phyloP scores from a whole-genome alignment of 768 basidiomycete genomes.

The Rossbeevera mucosa region DNA sequence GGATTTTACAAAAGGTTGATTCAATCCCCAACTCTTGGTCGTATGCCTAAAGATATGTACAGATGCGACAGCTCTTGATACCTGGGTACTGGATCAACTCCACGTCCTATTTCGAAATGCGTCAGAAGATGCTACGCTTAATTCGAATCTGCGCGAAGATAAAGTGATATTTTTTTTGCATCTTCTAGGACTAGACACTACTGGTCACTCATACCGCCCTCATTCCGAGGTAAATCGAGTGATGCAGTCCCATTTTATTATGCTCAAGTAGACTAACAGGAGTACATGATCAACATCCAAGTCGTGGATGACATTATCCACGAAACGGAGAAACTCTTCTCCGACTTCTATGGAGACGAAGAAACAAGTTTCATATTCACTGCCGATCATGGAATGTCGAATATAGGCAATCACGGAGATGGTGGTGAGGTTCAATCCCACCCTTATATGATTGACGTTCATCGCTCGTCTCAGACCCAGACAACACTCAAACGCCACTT shows the following conservation, averaged over 20 bases:
- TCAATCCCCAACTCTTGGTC: not conserved
- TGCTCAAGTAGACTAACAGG: conserved; percentile 36
- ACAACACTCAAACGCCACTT: conserved; percentile 82
- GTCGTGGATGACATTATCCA: conserved; percentile 73
- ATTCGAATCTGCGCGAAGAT: conserved; percentile 48
- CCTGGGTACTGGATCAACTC: conserved; percentile 78
- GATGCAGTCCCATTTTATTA: not conserved
- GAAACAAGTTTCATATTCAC: conserved; percentile 78
- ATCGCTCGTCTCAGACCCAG: conserved; percentile 57
- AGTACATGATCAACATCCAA: conserved; percentile 83
- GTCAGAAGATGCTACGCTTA: conserved; percentile 44
- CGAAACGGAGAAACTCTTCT: conserved; percentile 57
- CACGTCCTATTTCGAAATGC: conserved; percentile 58
- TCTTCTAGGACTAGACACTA: conserved; percentile 79
- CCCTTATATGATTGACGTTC: conserved; percentile 1
- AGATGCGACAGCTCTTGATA: conserved; percentile 76
- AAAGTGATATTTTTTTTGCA: conserved; percentile 80
- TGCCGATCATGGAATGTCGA: conserved; percentile 89
- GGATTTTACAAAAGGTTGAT: conserved; percentile 78
- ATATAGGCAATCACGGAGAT: conserved; percentile 85
- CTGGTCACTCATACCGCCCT: conserved; percentile 82
- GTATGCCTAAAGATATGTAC: not conserved
- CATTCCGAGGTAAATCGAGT: conserved; percentile 58
- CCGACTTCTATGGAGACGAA: conserved; percentile 60
- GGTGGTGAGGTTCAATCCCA: conserved; percentile 50